Base-by-base conservation (phyloP, 202 grass and related monocot genomes). In the Schoenoplectus triqueter region DNA sequence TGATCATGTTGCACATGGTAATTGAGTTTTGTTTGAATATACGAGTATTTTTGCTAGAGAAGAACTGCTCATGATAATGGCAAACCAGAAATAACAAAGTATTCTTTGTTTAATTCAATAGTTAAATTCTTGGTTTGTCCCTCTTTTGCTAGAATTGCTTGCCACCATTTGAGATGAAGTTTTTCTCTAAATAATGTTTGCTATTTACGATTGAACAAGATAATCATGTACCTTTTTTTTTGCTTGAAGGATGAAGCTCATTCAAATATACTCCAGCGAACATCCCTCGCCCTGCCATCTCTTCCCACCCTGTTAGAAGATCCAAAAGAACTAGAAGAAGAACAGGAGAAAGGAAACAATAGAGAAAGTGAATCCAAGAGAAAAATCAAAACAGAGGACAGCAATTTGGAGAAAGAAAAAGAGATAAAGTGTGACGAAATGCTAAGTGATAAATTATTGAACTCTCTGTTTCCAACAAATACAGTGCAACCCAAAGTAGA, bases 181-280 rank as follows among this genome's bases (percentile, higher is more conserved):
- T 6, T 17, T 14, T 42, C 6, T 44, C 17, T 1, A 1, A 7
- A 1, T 17, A 59, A 78, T 42, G 21, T 40, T 77, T 57, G 7
- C 2, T 3, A 78, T 78, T 59, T 78, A 60, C 14, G 13, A 78
- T 77, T 10, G 2, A 57, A 78, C 10, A 7, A 13, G 31, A n/a
- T 59, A 40, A 60, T 78, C 44, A 5, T 78, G 51, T 42, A 6
- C 7, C 44, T 4, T 81, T 56, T 56, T 63, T 70, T 71, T 7
- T 60, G 67, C 42, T 21, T 0, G 48, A 85, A 99, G 90, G 92
- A 89, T 0, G 87, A 86, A 20, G 15, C 42, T 83, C 47, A 63
- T 18, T 87, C 82, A 2, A 91, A 87, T 64, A 82, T 99, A 76
- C 81, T 95, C 15, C 91, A 94, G 68, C 86, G 91, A 20, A 84